Percentiles rank a stretch among this genome's conserved stretches.
Evolutionary conservation across 306 rosid genomes (phyloP).

Genomic region (Cucumis sativus): Cucumber_9930_V3 NC_026655.2:5089501-5090000

Average conservation of each 20-base stretch:
- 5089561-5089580: neutral
- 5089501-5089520: neutral
- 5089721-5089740: neutral
- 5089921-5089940: slow-evolving; percentile 33
- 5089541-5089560: neutral
- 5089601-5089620: neutral
- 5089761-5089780: neutral
- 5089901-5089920: slow-evolving; percentile 41
- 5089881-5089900: slow-evolving; percentile 86
- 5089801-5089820: slow-evolving; percentile 32
- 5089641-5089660: neutral
- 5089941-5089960: slow-evolving; percentile 40
- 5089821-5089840: slow-evolving; percentile 39
- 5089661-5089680: neutral
- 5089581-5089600: neutral
- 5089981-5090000: slow-evolving; percentile 57
- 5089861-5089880: slow-evolving; percentile 51
- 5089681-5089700: neutral
- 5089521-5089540: neutral
- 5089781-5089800: neutral
- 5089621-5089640: neutral
- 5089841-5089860: slow-evolving; percentile 48
- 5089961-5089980: slow-evolving; percentile 60
- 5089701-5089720: neutral
- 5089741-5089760: neutral